These are phyloP conservation scores for Salix dunnii DNA, from an alignment of 345 rosid genomes.

Conservation along the genomic window DNA sequence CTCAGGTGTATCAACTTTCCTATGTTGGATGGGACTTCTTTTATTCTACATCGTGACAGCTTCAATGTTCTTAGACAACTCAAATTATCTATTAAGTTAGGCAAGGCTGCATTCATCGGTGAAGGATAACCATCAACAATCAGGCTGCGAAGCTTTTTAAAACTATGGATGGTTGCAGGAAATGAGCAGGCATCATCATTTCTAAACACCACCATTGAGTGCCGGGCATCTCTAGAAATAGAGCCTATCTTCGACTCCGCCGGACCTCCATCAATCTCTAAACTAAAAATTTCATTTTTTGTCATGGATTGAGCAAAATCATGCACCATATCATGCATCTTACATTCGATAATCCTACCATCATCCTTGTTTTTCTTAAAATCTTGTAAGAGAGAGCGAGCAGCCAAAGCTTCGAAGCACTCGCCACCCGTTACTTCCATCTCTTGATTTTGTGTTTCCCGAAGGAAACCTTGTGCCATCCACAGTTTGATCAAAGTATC, in stretches of 20 bases:
- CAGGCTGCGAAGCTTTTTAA: too few species aligned
- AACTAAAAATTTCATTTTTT: constrained; percentile 1
- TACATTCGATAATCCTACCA: neutral
- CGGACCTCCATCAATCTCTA: neutral
- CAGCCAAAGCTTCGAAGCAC: neutral
- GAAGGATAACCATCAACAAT: too few species aligned
- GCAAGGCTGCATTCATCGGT: too few species aligned
- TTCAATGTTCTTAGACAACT: too few species aligned
- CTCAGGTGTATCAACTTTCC: too few species aligned
- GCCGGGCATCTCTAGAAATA: too few species aligned
- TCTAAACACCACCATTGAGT: too few species aligned
- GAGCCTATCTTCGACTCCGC: too few species aligned
- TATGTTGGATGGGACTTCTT: too few species aligned
- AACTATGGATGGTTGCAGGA: too few species aligned
- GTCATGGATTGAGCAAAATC: neutral
- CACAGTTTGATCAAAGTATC: neutral
- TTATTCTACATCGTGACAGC: fast-evolving
- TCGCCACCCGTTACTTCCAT: neutral
- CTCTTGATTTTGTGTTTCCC: neutral
- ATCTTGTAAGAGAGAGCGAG: neutral
- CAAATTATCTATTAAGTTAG: too few species aligned
- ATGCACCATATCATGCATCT: constrained; percentile 9
- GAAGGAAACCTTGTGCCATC: constrained; percentile 18
- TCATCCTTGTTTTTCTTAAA: neutral
- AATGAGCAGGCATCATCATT: fast-evolving